phyloP scores from a whole-genome alignment of 1,139 yeast species.

The Blastobotrys proliferans region DNA sequence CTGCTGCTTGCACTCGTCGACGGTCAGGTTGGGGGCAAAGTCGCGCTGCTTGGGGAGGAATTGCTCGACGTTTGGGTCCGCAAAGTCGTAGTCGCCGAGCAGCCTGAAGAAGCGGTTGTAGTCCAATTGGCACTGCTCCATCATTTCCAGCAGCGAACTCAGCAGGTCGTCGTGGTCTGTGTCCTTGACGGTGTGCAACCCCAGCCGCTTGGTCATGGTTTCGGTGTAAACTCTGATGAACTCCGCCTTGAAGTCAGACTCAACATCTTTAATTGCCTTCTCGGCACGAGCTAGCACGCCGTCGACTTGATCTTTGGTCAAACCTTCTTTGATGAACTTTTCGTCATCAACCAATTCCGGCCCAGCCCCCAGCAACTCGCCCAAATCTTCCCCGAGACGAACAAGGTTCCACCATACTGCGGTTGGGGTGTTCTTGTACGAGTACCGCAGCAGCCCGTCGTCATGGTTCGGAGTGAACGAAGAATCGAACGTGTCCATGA shows the following conservation, averaged over 20 bases:
- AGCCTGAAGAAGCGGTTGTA: constrained; percentile 72
- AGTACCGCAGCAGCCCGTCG: constrained; percentile 67
- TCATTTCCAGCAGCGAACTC: constrained; percentile 58
- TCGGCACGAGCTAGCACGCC: constrained; percentile 59
- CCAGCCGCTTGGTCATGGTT: constrained; percentile 64
- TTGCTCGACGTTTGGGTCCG: constrained; percentile 30
- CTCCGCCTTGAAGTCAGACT: constrained; percentile 59
- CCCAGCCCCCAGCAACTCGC: constrained; percentile 72
- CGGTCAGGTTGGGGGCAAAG: constrained; percentile 27
- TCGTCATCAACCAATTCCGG: constrained; percentile 42
- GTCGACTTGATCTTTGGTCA: constrained; percentile 48
- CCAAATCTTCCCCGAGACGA: constrained; percentile 78
- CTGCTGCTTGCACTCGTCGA: constrained; percentile 32
- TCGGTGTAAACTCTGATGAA: constrained; percentile 59
- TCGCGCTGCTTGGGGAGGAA: constrained; percentile 38
- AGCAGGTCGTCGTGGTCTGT: constrained; percentile 47
- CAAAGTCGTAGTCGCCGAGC: constrained; percentile 45
- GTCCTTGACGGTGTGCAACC: constrained; percentile 45
- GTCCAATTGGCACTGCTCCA: constrained; percentile 63
- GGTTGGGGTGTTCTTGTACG: constrained; percentile 76
- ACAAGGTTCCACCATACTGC: constrained; percentile 93
- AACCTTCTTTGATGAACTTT: constrained; percentile 30
- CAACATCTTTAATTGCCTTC: constrained; percentile 56
- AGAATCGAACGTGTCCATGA: constrained; percentile 80
- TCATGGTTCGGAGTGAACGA: constrained; percentile 86